phyloP scores from a whole-genome alignment of 208 protist genomes.

The Phytomonas francai region DNA sequence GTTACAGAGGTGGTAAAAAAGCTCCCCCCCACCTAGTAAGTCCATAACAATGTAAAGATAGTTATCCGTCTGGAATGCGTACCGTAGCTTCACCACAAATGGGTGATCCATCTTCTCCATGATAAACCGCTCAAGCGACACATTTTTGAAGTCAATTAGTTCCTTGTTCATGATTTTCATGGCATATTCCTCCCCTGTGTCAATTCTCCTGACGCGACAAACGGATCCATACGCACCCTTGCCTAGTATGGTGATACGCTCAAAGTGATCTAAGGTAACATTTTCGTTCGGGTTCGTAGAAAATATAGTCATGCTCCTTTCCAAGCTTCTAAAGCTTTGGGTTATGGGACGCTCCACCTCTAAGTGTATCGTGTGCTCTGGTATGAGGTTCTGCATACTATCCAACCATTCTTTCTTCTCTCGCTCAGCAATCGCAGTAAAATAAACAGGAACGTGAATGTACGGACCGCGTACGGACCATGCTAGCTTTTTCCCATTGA shows the following conservation, averaged over 20 bases:
- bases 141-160: constrained; percentile 38
- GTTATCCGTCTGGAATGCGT: constrained; percentile 92
- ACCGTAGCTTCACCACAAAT: constrained; percentile 93
- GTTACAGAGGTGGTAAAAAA: constrained; percentile 78
- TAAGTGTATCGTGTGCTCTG: background rate
- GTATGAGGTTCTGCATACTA: constrained; percentile 20
- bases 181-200: constrained; percentile 79
- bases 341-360: background rate
- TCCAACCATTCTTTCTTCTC: constrained; percentile 36
- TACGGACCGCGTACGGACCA: constrained; percentile 20
- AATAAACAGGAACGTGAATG: constrained; percentile 16
- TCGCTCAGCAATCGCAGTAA: constrained; percentile 28
- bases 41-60: constrained; percentile 92
- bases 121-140: constrained; percentile 84
- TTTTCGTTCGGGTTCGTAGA: constrained; percentile 19
- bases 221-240: constrained; percentile 90
- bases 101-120: constrained; percentile 90
- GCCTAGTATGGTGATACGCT: constrained; percentile 81
- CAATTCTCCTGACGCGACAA: constrained; percentile 84
- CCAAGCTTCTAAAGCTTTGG: constrained; percentile 13
- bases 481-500: constrained; percentile 15
- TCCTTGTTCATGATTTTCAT: constrained; percentile 90
- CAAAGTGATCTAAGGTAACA: constrained; percentile 84
- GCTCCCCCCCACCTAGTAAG: constrained; percentile 87
- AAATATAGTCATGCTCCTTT: constrained; percentile 22